These are phyloP conservation scores for Cadophora sp. DNA, from an alignment of 2,329 filamentous ascomycete genomes.

Conservation along the genomic window DNA sequence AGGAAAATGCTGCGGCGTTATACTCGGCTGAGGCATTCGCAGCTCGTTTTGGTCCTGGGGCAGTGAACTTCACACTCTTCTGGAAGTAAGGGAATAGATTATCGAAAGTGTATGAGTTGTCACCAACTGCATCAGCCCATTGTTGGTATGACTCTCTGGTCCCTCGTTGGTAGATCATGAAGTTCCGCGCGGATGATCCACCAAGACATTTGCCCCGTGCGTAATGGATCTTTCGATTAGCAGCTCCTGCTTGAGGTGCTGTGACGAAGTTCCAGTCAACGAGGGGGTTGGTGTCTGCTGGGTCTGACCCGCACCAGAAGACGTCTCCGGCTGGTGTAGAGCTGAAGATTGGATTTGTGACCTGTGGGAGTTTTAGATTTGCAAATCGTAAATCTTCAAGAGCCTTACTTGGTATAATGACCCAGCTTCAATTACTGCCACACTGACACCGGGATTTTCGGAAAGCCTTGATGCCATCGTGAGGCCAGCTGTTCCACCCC, in stretches of 20 bases:
- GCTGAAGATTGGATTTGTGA: slow-evolving; percentile 20
- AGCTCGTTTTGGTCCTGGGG: slow-evolving; percentile 41
- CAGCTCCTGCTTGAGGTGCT: slow-evolving; percentile 28
- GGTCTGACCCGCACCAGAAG: slow-evolving; percentile 8
- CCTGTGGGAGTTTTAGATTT: slow-evolving; percentile 7
- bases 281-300: slow-evolving; percentile 17
- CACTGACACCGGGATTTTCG: slow-evolving; percentile 18
- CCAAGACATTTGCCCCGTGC: slow-evolving; percentile 48
- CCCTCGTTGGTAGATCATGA: slow-evolving; percentile 39
- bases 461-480: slow-evolving; percentile 28
- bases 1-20: slow-evolving; percentile 43
- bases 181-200: slow-evolving; percentile 47
- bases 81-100: slow-evolving; percentile 55
- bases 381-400: not conserved
- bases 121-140: slow-evolving; percentile 52
- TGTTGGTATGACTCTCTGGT: slow-evolving; percentile 45
- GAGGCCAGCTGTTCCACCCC: slow-evolving; percentile 28
- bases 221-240: slow-evolving; percentile 29
- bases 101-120: slow-evolving; percentile 54
- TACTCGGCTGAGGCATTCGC: slow-evolving; percentile 43
- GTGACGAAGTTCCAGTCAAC: slow-evolving; percentile 28
- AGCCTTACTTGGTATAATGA: slow-evolving; percentile 22
- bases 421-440: slow-evolving; percentile 33
- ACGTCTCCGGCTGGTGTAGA: slow-evolving; percentile 17
- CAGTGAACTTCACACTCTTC: slow-evolving; percentile 41